phyloP scores from a whole-genome alignment of 2,329 filamentous ascomycete genomes.

The Fusarium nisikadoi region DNA sequence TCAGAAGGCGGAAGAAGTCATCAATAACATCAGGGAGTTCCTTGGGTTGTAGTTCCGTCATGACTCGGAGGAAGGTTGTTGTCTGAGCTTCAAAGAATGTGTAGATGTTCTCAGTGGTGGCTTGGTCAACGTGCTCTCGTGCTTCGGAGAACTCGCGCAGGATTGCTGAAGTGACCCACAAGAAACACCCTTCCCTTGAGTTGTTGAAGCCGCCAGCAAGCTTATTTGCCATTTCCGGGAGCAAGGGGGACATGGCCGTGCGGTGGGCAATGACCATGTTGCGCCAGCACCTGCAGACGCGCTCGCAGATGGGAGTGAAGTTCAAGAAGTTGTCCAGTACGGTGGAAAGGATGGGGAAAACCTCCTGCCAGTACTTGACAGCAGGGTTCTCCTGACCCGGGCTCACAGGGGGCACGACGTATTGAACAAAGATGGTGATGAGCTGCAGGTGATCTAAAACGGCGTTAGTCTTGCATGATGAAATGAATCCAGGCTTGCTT shows the following conservation, averaged over 20 bases:
- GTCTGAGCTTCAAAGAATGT: conserved; percentile 95
- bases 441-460: conserved; percentile 84
- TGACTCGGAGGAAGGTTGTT: conserved; percentile 85
- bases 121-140: conserved; percentile 81
- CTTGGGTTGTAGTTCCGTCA: conserved; percentile 80
- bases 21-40: conserved; percentile 89
- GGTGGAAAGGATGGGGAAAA: conserved; percentile 86
- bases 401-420: conserved; percentile 77
- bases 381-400: conserved; percentile 83
- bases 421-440: conserved; percentile 88
- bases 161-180: conserved; percentile 98
- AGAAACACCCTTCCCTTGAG: conserved; percentile 93
- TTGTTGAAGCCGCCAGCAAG: conserved; percentile 85
- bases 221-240: conserved; percentile 88
- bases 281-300: conserved; percentile 94
- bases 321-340: conserved; percentile 88
- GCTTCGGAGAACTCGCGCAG: conserved; percentile 95
- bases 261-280: conserved; percentile 97
- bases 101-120: conserved; percentile 89
- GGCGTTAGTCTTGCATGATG: conserved; percentile 29
- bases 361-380: conserved; percentile 95
- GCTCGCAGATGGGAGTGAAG: conserved; percentile 90
- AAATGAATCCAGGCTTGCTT: conserved; percentile 45
- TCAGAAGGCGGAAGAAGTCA: conserved; percentile 93
- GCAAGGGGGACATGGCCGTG: conserved; percentile 84